A percentile compares a stretch with the other conserved stretches of the same genome.
phyloP scores from a whole-genome alignment of 345 rosid genomes.

The Orychophragmus violaceus region DNA sequence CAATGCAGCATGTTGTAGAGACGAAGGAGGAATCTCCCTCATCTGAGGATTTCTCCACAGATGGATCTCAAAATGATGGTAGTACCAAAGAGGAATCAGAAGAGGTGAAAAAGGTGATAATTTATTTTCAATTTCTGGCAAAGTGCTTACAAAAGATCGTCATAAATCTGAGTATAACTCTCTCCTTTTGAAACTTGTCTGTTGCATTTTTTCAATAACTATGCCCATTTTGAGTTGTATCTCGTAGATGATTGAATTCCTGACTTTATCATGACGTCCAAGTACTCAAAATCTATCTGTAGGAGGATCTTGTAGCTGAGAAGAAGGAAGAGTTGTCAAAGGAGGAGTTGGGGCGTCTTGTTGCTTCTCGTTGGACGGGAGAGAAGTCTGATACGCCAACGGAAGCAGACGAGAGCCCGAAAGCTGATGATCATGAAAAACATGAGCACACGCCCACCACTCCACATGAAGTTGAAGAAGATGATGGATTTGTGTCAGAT shows the following conservation, averaged over 20 bases:
- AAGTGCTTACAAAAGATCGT: background rate
- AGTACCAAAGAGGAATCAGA: conserved; percentile 35
- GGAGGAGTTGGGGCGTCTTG: conserved; percentile 88
- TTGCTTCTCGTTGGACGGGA: conserved; percentile 99
- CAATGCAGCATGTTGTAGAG: conserved; percentile 37
- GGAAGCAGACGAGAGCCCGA: conserved; percentile 28
- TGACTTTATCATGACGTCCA: background rate
- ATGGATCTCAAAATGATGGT: conserved; percentile 35
- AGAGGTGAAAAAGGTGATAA: conserved; percentile 38
- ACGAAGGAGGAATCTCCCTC: conserved; percentile 32
- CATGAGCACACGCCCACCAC: conserved; percentile 44
- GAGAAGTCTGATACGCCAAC: conserved; percentile 47
- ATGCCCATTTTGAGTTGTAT: background rate
- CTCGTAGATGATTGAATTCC: background rate
- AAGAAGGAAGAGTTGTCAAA: conserved; percentile 64
- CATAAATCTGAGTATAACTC: background rate
- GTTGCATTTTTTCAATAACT: conserved; percentile 5
- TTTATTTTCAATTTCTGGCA: background rate
- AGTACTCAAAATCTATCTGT: conserved; percentile 16
- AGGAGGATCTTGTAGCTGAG: conserved; percentile 46
- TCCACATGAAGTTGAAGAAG: conserved; percentile 43
- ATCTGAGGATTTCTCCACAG: conserved; percentile 35
- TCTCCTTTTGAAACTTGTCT: background rate
- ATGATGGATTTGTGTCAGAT: conserved; percentile 67
- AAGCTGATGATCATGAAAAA: conserved; percentile 35